Base-by-base conservation (phyloP, 768 basidiomycete species). In the Boletellus emodensis region DNA sequence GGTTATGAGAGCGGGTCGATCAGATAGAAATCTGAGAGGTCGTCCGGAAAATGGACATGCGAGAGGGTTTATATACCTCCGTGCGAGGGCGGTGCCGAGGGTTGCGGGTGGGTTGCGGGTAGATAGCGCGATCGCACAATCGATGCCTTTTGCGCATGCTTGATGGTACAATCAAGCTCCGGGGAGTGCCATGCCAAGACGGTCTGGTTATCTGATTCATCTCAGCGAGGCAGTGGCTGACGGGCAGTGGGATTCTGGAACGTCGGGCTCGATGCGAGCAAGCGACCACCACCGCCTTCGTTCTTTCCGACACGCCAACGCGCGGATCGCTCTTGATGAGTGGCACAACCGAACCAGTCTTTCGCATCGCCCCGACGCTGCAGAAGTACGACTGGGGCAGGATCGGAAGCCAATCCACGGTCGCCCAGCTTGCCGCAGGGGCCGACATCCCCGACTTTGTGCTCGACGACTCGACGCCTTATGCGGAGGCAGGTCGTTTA, bases 311-410 rank as follows among this genome's bases (percentile, higher is more conserved):
- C 24, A 4, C 24, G 24, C 24, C 24, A 4, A 26, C 24, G 3
- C 20, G 20, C 20, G 3, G 20, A 20, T 20, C 20, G 24, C 4
- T 41, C 24, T 13, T 57, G 18, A 70, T 67, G 69, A 57, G 42
- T 37, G 56, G 52, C 45, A 45, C 56, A 20, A 51, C 48, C 11
- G 62, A 62, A 32, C 56, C 71, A 1, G 83, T 92, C 14, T 93
- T 96, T 74, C 88, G 85, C 67, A 78, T 97, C 60, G 60, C 76
- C 5, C 90, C 92, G 3, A 94, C 91, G 7, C 80, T 83, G 1
- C 94, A 98, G 65, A 79, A 83, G 53, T 97, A 98, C 65, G 91
- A 94, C 64, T 99, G 95, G 95, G 95, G 95, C 17, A 94, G 90
- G 73, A 71, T 81, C 14, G 95, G 95, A 4, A 71, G 70, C 12